A percentile compares a stretch with the other conserved stretches of the same genome.
These are phyloP conservation scores for Phytopythium kandeliae DNA, from an alignment of 352 stramenopile species.

Conservation along the genomic window DNA sequence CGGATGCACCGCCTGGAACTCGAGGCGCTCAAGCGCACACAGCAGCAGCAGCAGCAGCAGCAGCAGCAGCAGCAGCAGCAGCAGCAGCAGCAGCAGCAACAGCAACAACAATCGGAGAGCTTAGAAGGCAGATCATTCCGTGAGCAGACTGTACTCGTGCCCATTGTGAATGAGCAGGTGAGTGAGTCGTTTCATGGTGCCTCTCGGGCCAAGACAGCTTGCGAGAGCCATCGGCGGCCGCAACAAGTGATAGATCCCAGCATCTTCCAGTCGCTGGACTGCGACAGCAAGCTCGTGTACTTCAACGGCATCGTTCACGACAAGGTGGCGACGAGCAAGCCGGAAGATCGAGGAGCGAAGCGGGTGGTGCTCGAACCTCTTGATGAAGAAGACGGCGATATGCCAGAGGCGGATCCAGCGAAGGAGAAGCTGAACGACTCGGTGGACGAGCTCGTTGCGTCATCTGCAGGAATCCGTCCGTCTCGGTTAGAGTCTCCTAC, in stretches of 20 bases:
- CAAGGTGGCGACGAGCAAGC: slow-evolving; percentile 1
- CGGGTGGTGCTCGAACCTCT: background rate
- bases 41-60: slow-evolving; percentile 21
- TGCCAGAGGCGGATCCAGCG: background rate
- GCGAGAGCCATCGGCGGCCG: background rate
- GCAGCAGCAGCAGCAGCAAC: no score
- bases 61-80: slow-evolving; percentile 8
- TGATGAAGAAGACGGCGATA: slow-evolving; percentile 6
- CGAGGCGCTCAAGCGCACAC: slow-evolving; percentile 20
- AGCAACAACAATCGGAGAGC: background rate
- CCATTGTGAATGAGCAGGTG: background rate
- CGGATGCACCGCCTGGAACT: slow-evolving; percentile 41
- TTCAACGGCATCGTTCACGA: slow-evolving; percentile 27
- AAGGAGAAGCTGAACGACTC: slow-evolving; percentile 11
- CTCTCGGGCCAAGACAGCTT: background rate
- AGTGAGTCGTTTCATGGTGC: background rate
- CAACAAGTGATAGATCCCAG: background rate
- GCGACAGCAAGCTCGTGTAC: slow-evolving; percentile 58
- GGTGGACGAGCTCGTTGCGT: slow-evolving; percentile 9
- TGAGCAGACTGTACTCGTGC: slow-evolving; percentile 3
- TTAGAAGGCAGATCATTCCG: background rate
- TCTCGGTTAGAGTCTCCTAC: background rate
- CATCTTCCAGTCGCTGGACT: slow-evolving; percentile 23
- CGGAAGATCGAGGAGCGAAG: background rate
- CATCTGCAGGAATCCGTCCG: background rate